Evolutionary conservation across 768 basidiomycete genomes (phyloP), one percentile per base, ranked within the genome.

Genomic region (Leccinum rimulosum): DNA sequence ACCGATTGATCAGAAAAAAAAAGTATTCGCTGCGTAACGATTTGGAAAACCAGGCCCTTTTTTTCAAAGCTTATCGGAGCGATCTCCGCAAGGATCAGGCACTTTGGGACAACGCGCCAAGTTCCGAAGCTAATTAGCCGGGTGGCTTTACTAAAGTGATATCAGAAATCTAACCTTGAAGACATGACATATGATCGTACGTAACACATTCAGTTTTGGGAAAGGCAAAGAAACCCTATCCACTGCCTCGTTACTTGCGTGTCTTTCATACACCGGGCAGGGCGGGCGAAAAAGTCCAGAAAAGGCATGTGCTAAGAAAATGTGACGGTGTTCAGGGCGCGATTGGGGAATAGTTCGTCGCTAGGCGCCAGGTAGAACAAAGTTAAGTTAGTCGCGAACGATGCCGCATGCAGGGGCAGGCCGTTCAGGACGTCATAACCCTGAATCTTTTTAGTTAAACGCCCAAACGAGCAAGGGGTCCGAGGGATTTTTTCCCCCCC

Each of bases 141-240:
- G 52, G 59, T 57, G 53, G 48, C 56, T 63, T 59, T 54, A 19
- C 43, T 47, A 60, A 8, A 52, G 56, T 55, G 56, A 58, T 40
- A 35, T 55, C 52, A 60, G 52, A 60, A 70, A 72, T 69, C 54
- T 70, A 71, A 72, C 70, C 63, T 71, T 71, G 66, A 55, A 57
- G 17, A 57, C 52, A 38, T 54, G 52, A 56, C 64, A 51, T 57
- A 64, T 53, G 47, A 63, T 54, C 56, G 45, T 60, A 68, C 63
- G 66, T 70, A 70, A 70, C 51, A 33, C 48, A 45, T 64, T 60
- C 54, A 52, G 54, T 68, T 49, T 52, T 43, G n/a, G 48, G 54
- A 55, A 62, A 45, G 30, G 50, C 54, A 50, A 52, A 60, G 52
- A 62, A 8, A 19, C 50, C 66, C 56, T 65, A 54, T 53, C 25